Percentiles rank a stretch among this genome's conserved stretches.
These are phyloP conservation scores for Hymenoscyphus fructigenus DNA, from an alignment of 2,329 filamentous ascomycete species.

Conservation along the genomic window DNA sequence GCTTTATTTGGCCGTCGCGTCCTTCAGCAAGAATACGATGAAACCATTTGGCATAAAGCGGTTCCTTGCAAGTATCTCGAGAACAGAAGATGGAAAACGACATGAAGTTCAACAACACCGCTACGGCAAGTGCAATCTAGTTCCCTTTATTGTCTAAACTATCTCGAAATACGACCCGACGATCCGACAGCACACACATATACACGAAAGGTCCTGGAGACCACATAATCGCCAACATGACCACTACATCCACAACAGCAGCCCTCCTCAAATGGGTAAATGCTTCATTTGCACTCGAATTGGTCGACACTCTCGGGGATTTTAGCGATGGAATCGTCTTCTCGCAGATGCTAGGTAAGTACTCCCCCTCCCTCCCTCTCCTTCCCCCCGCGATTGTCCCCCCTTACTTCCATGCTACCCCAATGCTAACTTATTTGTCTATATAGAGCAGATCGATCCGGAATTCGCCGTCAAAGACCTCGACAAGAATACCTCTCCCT, in stretches of 20 bases:
- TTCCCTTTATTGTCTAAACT: neutral
- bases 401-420: neutral
- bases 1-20: constrained; percentile 7
- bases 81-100: neutral
- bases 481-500: constrained; percentile 42
- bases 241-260: constrained; percentile 43
- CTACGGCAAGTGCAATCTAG: neutral
- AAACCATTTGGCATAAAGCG: constrained; percentile 10
- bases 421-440: constrained; percentile 42
- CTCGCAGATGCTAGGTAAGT: constrained; percentile 41
- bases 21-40: constrained; percentile 8
- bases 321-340: constrained; percentile 38
- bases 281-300: constrained; percentile 34
- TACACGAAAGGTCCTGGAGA: neutral
- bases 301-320: constrained; percentile 33
- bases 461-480: constrained; percentile 56
- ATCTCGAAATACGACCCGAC: neutral
- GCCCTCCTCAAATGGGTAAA: constrained; percentile 57
- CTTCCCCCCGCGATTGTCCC: neutral
- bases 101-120: neutral
- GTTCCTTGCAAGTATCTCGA: neutral
- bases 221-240: neutral
- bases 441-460: constrained; percentile 55
- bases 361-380: neutral
- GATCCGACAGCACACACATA: neutral